A percentile compares a stretch with the other conserved stretches of the same genome.
Evolutionary conservation across 768 basidiomycete species (phyloP).

Genomic region (Auricularia heimuer): DNA sequence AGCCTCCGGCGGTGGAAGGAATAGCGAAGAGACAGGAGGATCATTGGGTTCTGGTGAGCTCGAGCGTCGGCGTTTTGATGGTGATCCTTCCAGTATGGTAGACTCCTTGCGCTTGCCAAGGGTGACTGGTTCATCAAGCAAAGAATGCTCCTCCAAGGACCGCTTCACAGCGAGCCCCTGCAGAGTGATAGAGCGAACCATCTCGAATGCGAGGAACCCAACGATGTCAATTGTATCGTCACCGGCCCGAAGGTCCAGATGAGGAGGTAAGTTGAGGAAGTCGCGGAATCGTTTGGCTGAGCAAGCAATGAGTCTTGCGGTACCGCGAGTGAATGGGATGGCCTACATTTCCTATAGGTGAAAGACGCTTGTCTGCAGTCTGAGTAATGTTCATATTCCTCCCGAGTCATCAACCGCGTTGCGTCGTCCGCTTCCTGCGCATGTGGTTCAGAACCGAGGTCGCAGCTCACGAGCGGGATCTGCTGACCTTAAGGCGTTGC

Average conservation of each 20-base stretch:
- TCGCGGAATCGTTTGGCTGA: constrained; percentile 90
- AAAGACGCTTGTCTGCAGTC: constrained; percentile 96
- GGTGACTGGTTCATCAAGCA: constrained; percentile 49
- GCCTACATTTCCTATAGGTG: constrained; percentile 86
- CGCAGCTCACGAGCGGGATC: not conserved
- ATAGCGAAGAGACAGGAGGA: constrained; percentile 60
- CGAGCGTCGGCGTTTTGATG: constrained; percentile 43
- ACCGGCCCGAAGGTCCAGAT: constrained; percentile 80
- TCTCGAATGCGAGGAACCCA: constrained; percentile 94
- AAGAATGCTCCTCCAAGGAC: constrained; percentile 60
- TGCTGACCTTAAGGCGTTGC: constrained; percentile 61
- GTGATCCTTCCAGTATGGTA: constrained; percentile 32
- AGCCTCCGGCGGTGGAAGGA: constrained; percentile 74
- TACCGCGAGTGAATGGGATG: not conserved
- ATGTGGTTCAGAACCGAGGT: not conserved
- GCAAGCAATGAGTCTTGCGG: not conserved
- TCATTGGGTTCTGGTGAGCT: constrained; percentile 49
- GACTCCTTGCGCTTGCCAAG: constrained; percentile 62
- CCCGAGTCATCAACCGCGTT: constrained; percentile 90
- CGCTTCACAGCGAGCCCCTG: constrained; percentile 80
- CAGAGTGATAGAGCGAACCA: constrained; percentile 87
- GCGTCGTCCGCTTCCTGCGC: constrained; percentile 85
- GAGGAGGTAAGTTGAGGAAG: constrained; percentile 80
- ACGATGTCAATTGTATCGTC: constrained; percentile 96
- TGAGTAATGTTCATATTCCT: constrained; percentile 95